Evolutionary conservation across 2,329 filamentous ascomycete genomes (phyloP).

Genomic region (Aureobasidium musti): DNA sequence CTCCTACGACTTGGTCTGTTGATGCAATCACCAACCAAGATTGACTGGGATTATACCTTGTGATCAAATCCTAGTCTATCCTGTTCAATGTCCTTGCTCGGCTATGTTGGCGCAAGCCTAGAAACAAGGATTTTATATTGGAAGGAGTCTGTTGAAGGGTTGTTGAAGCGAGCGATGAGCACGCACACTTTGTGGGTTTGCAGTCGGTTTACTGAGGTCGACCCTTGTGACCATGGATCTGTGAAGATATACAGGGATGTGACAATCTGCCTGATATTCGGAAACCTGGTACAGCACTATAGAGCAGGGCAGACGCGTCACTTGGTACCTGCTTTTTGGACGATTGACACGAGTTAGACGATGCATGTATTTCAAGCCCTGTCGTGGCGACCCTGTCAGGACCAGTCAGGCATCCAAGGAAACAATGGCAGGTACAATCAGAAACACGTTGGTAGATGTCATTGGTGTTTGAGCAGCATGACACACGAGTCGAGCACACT

Average conservation of each 20-base stretch:
- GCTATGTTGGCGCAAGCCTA: background rate
- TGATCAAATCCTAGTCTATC: background rate
- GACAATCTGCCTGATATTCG: background rate
- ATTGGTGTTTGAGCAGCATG: background rate
- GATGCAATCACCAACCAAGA: background rate
- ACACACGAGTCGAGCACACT: background rate
- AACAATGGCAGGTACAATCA: background rate
- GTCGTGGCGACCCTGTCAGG: slow-evolving; percentile 16
- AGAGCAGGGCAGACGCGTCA: slow-evolving; percentile 6
- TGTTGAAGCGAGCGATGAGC: background rate
- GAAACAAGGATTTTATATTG: background rate
- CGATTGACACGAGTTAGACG: background rate
- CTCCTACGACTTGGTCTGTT: background rate
- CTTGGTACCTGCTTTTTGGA: slow-evolving; percentile 1
- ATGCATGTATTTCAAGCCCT: background rate
- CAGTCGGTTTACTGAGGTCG: background rate
- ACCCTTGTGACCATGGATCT: background rate
- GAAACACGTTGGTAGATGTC: slow-evolving; percentile 8
- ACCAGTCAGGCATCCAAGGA: background rate
- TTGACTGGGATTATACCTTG: background rate
- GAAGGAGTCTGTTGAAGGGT: background rate
- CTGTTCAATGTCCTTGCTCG: background rate
- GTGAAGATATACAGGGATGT: background rate
- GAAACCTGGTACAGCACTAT: slow-evolving; percentile 10
- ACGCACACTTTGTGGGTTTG: background rate